Evolutionary conservation across 345 rosid species (phyloP).

Genomic region (Psidium friedrichsthalianum): DNA sequence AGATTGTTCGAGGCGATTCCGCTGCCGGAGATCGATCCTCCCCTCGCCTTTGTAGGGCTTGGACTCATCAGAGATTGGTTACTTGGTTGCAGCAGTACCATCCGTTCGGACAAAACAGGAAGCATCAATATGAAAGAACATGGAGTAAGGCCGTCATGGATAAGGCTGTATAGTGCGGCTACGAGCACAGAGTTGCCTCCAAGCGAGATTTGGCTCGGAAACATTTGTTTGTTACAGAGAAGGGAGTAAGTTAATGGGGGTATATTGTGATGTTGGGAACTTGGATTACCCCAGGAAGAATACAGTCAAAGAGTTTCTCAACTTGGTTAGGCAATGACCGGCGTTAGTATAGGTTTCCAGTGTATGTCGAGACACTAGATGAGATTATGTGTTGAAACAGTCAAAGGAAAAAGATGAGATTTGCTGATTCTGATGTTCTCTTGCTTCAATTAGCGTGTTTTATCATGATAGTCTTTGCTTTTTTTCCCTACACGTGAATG

Average conservation of each 20-base stretch:
- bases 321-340: neutral
- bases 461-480: neutral
- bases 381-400: neutral
- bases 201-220: neutral
- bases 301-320: neutral
- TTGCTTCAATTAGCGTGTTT: neutral
- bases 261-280: neutral
- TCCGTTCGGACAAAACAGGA: neutral
- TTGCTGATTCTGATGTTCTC: neutral
- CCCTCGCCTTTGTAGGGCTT: neutral
- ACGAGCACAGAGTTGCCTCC: neutral
- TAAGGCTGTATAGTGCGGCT: neutral
- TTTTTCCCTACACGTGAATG: neutral
- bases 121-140: neutral
- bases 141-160: neutral
- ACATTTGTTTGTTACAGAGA: neutral
- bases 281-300: neutral
- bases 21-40: neutral
- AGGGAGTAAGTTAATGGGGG: neutral
- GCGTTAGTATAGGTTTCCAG: neutral
- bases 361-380: neutral
- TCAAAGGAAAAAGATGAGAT: neutral
- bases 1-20: neutral
- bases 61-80: neutral
- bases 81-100: neutral